These are phyloP conservation scores for Monosporascus sp. DNA, from an alignment of 2,329 filamentous ascomycete species.

Conservation along the genomic window DNA sequence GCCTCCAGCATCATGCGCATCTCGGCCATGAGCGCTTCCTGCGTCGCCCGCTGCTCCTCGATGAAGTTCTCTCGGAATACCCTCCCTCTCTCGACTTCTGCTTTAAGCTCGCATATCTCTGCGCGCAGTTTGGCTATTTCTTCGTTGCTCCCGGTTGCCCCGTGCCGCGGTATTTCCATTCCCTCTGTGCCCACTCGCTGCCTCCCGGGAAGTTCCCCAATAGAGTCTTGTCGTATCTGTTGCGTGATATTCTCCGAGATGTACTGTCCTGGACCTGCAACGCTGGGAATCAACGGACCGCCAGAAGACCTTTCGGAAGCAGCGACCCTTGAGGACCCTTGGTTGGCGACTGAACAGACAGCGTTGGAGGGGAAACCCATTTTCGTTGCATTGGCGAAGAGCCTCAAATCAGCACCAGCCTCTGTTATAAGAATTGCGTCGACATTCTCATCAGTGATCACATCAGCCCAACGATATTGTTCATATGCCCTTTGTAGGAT, in stretches of 20 bases:
- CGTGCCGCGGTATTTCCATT: too few species aligned
- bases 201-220: too few species aligned
- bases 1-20: background rate
- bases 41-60: background rate
- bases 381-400: background rate
- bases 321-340: background rate
- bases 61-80: background rate
- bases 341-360: background rate
- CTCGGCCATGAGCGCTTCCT: background rate
- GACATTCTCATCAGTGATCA: slow-evolving; percentile 1
- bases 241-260: background rate
- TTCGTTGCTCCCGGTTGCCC: background rate
- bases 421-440: background rate
- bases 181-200: too few species aligned
- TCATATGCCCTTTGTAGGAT: slow-evolving; percentile 1
- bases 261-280: background rate
- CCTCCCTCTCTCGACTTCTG: background rate
- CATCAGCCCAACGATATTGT: background rate
- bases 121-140: background rate
- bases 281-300: background rate
- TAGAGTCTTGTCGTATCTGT: background rate
- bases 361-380: background rate
- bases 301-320: background rate
- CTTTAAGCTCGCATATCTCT: background rate
- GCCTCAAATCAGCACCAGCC: background rate